These are phyloP conservation scores for Sarcomyxa edulis DNA, from an alignment of 768 basidiomycete genomes.

Conservation along the genomic window DNA sequence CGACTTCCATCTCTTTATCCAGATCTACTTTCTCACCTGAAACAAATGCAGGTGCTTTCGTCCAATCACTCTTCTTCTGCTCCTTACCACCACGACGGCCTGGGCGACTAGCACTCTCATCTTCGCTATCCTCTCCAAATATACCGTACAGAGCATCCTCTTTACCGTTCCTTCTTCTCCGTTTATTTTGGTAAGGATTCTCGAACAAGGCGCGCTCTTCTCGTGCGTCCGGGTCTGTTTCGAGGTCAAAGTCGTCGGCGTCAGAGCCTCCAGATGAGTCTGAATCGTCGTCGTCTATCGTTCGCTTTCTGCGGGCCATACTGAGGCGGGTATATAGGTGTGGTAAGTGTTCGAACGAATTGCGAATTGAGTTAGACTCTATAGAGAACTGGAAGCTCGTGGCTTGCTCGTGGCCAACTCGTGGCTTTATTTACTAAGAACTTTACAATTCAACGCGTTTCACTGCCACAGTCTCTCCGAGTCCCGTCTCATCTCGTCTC, in stretches of 20 bases:
- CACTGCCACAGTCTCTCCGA: too few species aligned
- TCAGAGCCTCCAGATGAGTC: slow-evolving; percentile 62
- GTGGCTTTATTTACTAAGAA: too few species aligned
- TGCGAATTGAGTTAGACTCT: too few species aligned
- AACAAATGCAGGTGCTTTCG: slow-evolving; percentile 74
- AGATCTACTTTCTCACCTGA: slow-evolving; percentile 48
- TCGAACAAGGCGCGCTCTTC: slow-evolving; percentile 76
- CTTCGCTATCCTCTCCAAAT: slow-evolving; percentile 68
- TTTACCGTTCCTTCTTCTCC: slow-evolving; percentile 56
- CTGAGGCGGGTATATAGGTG: too few species aligned
- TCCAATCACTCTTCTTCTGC: slow-evolving; percentile 55
- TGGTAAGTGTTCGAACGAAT: too few species aligned
- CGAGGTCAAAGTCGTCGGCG: slow-evolving; percentile 36
- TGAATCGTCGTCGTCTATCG: slow-evolving; percentile 66
- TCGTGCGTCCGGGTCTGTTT: slow-evolving; percentile 55
- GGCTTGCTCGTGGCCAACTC: too few species aligned
- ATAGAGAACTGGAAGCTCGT: too few species aligned
- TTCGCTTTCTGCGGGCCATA: slow-evolving; percentile 77
- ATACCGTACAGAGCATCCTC: slow-evolving; percentile 76
- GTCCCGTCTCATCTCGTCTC: too few species aligned
- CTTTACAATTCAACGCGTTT: too few species aligned
- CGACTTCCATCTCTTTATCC: slow-evolving; percentile 29
- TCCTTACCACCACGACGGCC: slow-evolving; percentile 19
- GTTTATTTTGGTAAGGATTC: slow-evolving; percentile 71
- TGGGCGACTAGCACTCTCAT: slow-evolving; percentile 35